phyloP scores from a whole-genome alignment of 495 filamentous ascomycete species.

The Penicillium robsamsonii region DNA sequence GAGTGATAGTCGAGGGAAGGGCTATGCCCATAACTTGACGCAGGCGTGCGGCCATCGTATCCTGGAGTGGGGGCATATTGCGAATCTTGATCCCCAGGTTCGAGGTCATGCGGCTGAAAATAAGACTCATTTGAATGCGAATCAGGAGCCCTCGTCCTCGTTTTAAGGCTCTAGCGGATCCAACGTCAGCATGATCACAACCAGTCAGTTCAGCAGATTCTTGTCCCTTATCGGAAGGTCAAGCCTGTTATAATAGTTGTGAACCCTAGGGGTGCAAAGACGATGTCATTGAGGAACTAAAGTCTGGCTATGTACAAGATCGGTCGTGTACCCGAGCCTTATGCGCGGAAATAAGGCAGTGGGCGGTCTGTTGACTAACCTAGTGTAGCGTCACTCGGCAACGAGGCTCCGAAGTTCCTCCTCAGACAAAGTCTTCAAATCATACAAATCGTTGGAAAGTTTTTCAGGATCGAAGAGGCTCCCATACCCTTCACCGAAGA shows the following conservation, averaged over 20 bases:
- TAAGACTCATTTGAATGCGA: conserved; percentile 2
- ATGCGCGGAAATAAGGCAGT: no score
- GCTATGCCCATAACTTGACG: conserved; percentile 8
- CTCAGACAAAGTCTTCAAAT: no score
- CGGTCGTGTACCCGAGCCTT: no score
- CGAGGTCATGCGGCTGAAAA: conserved; percentile 2
- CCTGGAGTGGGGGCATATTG: conserved; percentile 21
- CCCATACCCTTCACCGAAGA: no score
- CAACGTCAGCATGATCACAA: conserved; percentile 11
- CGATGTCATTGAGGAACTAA: no score
- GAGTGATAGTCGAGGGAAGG: conserved; percentile 11
- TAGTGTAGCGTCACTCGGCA: no score
- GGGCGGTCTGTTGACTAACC: no score
- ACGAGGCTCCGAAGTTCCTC: no score
- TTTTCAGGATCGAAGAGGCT: no score
- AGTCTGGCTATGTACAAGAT: no score
- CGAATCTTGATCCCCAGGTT: conserved; percentile 7
- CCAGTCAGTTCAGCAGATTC: conserved; percentile 11
- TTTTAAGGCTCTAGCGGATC: not conserved
- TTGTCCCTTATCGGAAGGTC: conserved; percentile 6
- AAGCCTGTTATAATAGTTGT: conserved; percentile 13
- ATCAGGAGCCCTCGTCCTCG: conserved; percentile 5
- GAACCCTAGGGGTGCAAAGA: no score
- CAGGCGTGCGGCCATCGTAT: conserved; percentile 11
- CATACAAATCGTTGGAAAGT: no score